Conservation (phyloP, 176 grass and related monocot species). For the Stipa capillata region DNA sequence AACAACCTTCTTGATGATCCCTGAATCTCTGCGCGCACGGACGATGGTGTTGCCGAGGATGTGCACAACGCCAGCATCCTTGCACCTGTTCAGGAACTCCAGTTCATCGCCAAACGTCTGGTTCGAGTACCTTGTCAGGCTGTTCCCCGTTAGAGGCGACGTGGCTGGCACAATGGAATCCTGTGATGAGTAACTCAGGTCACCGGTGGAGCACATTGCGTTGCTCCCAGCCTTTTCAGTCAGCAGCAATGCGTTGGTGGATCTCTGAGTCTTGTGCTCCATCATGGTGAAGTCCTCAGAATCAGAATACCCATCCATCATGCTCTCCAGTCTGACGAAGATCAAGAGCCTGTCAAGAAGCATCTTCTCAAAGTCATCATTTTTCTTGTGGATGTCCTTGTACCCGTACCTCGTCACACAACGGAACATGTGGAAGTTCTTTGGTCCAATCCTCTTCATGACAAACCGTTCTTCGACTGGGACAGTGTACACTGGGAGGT, state of each 20-base stretch:
- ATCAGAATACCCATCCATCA: slow-evolving; percentile 53
- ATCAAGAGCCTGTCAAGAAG: slow-evolving; percentile 40
- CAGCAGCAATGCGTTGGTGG: background rate
- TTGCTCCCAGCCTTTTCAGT: slow-evolving; percentile 26
- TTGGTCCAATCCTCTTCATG: slow-evolving; percentile 44
- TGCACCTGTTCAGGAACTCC: slow-evolving; percentile 58
- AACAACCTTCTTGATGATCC: slow-evolving; percentile 48
- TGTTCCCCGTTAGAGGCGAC: slow-evolving; percentile 21
- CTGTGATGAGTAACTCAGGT: slow-evolving; percentile 37
- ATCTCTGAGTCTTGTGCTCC: slow-evolving; percentile 16
- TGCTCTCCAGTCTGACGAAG: slow-evolving; percentile 45
- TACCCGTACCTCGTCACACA: slow-evolving; percentile 68
- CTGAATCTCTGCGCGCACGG: slow-evolving; percentile 35
- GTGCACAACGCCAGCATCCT: too few relatives aligned
- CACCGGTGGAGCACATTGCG: slow-evolving; percentile 22
- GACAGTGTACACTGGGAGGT: slow-evolving; percentile 54
- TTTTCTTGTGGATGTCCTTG: slow-evolving; percentile 65
- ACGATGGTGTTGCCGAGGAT: slow-evolving; percentile 58
- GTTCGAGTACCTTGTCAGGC: slow-evolving; percentile 41
- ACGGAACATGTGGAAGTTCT: slow-evolving; percentile 59
- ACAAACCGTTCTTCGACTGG: slow-evolving; percentile 38
- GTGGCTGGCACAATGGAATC: slow-evolving; percentile 30
- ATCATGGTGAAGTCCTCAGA: slow-evolving; percentile 36
- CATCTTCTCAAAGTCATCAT: too few relatives aligned
- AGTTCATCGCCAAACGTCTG: slow-evolving; percentile 15